Evolutionary conservation across 768 basidiomycete genomes (phyloP), one percentile per base, ranked within the genome.

Genomic region (Podaxis mareebaensis): DNA sequence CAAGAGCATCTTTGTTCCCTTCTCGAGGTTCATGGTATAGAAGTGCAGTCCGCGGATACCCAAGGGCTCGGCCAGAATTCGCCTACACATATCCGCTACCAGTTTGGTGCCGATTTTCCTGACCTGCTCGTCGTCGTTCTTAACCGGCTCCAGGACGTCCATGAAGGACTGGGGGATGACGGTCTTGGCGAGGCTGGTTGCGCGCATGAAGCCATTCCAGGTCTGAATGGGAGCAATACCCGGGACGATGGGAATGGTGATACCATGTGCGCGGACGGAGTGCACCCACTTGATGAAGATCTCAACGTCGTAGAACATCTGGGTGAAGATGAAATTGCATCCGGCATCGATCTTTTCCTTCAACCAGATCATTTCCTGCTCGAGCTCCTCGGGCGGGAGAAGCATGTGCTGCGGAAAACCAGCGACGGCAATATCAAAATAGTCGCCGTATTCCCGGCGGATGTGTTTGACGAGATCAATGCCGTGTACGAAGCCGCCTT

Each of bases 11-110:
- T 92, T 91, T 7, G 96, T 95, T 12, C 93, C 97, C 73, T 89
- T 95, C 75, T 96, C 95, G 57, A 99, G 79, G 74, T 98, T 99
- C 92, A 98, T 93, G 63, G 96, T 99, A 75, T 99, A 96, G 75
- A 96, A 95, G 74, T 97, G 95, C 60, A 99, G 77, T 4, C 96
- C 96, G 51, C 85, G 86, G 67, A 99, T 92, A 13, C 90, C 95
- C 52, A 95, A 78, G 64, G 86, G 84, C 48, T 86, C 93, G 4
- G 82, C 80, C 63, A 99, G 79, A 69, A 99, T 96, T 69, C 83
- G 83, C 63, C 89, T 81, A 74, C 96, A 99, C 91, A 99, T 92
- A 26, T 95, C 91, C 26, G 92, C 95, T 17, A 99, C 95, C 26
- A 98, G 83, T 75, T 88, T 92, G n/a, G 91, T 99, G 2, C 97